phyloP scores from a whole-genome alignment of 2,329 filamentous ascomycete species.

The Sarocladium oryzae region DNA sequence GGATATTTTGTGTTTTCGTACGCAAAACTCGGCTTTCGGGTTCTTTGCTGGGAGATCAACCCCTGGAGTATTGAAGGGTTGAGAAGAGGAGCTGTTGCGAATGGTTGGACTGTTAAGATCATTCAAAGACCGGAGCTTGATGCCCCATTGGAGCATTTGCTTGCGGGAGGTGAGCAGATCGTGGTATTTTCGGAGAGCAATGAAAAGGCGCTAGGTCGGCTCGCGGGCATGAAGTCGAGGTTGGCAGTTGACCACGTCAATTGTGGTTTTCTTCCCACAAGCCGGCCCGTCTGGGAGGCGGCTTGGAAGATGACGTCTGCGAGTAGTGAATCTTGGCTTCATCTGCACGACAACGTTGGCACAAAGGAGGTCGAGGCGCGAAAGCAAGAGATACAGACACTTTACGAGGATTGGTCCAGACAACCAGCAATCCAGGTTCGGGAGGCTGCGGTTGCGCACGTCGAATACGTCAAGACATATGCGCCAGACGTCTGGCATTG shows the following conservation, averaged over 20 bases:
- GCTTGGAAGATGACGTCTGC: slow-evolving; percentile 39
- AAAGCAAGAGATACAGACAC: slow-evolving; percentile 38
- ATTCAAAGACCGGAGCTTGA: slow-evolving; percentile 36
- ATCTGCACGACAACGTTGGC: slow-evolving; percentile 61
- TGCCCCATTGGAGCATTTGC: slow-evolving; percentile 28
- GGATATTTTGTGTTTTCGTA: slow-evolving; percentile 93
- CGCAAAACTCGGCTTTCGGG: slow-evolving; percentile 60
- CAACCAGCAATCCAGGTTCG: slow-evolving; percentile 14
- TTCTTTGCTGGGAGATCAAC: slow-evolving; percentile 88
- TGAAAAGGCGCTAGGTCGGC: slow-evolving; percentile 37
- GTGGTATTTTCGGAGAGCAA: slow-evolving; percentile 68
- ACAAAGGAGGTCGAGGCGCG: slow-evolving; percentile 43
- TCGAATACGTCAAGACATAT: slow-evolving; percentile 63
- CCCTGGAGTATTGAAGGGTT: slow-evolving; percentile 82
- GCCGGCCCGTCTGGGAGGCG: slow-evolving; percentile 45
- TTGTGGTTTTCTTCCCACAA: slow-evolving; percentile 55
- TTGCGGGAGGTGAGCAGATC: slow-evolving; percentile 45
- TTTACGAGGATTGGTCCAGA: slow-evolving; percentile 34
- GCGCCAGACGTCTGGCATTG: slow-evolving; percentile 64
- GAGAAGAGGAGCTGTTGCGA: slow-evolving; percentile 63
- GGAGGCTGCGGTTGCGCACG: slow-evolving; percentile 41
- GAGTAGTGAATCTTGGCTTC: slow-evolving; percentile 45
- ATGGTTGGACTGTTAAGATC: slow-evolving; percentile 58
- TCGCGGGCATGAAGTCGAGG: slow-evolving; percentile 29
- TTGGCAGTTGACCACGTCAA: slow-evolving; percentile 53